Evolutionary conservation across 345 rosid species (phyloP).

Genomic region (Gossypium rotundifolium): DNA sequence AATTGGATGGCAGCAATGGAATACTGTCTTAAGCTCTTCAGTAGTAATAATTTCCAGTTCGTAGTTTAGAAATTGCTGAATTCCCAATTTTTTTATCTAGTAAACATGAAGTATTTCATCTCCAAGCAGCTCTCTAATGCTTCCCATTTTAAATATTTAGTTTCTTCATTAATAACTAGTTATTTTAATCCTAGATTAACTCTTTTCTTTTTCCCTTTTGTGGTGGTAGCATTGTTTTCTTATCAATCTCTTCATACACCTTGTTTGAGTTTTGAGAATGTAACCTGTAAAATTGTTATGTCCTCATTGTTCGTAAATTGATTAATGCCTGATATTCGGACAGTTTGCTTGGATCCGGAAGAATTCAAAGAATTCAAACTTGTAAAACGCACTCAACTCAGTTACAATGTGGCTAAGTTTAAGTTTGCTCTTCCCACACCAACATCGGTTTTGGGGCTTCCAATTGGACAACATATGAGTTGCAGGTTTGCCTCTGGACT

Average conservation of each 20-base stretch:
- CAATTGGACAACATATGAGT: conserved; percentile 95
- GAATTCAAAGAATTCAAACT: conserved; percentile 87
- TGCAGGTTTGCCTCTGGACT: conserved; percentile 56
- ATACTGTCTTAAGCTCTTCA: neutral
- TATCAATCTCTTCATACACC: neutral
- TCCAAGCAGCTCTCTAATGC: neutral
- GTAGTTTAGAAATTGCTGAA: neutral
- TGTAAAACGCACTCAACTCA: conserved; percentile 67
- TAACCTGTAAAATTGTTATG: neutral
- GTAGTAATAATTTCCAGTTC: neutral
- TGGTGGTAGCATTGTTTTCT: neutral
- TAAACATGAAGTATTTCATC: neutral
- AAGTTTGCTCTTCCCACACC: conserved; percentile 68
- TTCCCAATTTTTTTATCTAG: neutral
- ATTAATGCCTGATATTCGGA: neutral
- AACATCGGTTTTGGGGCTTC: conserved; percentile 84
- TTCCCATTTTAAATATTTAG: neutral
- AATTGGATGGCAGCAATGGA: neutral
- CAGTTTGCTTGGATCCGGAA: conserved; percentile 83
- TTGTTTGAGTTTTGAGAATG: neutral
- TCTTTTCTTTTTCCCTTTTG: neutral
- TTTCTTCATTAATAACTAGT: neutral
- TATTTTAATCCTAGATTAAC: neutral
- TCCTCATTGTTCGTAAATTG: neutral
- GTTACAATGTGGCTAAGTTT: conserved; percentile 96